Base-by-base conservation (phyloP, 495 filamentous ascomycete species). In the Extremus antarcticus region DNA sequence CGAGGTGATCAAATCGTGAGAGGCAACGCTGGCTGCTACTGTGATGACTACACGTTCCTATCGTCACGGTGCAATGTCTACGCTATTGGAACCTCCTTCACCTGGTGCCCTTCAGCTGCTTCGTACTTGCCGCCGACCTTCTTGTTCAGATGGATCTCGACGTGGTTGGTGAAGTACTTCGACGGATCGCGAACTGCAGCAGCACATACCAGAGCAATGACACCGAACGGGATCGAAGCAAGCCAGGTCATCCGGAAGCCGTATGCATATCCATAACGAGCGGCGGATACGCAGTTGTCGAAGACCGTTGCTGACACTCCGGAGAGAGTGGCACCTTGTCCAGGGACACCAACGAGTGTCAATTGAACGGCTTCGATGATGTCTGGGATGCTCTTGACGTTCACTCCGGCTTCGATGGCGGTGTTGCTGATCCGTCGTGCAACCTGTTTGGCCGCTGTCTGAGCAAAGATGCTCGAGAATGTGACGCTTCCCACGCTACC, bases 211-310 rank as follows among this genome's bases (percentile, higher is more conserved):
- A 63, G 48, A 1, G 65, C 66, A 4, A 70, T 46, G 9, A 68
- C 54, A 16, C 67, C 68, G 52, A 70, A 70, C n/a, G 66, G 66
- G 9, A 69, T 68, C 22, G 59, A 66, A 7, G 61, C 50, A 11
- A 63, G 54, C 57, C 64, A 69, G 4, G 66, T 67, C 17, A 60
- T 60, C n/a, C 56, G 55, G 57, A 69, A 68, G 39, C 64, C 63
- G 54, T 66, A 65, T 15, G 68, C 68, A 57, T 70, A 70, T 3
- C 65, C 60, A 2, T 61, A 25, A 20, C 53, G 41, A 48, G 65
- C 58, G 3, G 62, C 62, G 17, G 11, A 47, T 2, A 62, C 43
- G 38, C 58, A 58, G 8, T 60, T 51, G 0, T 58, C 53, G 50
- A 56, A 59, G n/a, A 65, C 55, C 3, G 32, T 32, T 3, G 60